Base-by-base conservation (phyloP, 1,139 yeast genomes). In the Entelexis paramagnoliae region DNA sequence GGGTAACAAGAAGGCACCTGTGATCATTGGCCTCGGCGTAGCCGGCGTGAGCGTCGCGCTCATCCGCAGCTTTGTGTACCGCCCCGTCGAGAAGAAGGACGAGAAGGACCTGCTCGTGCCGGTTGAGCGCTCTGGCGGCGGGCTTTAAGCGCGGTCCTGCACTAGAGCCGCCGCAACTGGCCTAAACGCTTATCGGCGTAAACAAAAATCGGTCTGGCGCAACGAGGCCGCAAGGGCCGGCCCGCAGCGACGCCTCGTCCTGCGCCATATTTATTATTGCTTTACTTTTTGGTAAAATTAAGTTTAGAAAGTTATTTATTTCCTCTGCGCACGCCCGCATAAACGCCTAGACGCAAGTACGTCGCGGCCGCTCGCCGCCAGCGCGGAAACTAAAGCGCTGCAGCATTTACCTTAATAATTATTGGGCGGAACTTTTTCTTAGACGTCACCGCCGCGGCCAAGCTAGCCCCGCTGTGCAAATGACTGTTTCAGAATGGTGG, bases 101-200 rank as follows among this genome's bases (percentile, higher is more conserved):
- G 50, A 47, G 49, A 45, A 51, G 30, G 63, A 60, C 55, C 49
- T 58, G 32, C 56, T 58, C 9, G 63, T 60, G 29, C 59, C 63
- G 32, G 63, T 60, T 32, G 63, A 60, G 52, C 59, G 63, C 47
- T 59, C 62, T 26, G 63, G 63, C 30, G 63, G 63, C 16, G 63
- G 63, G 14, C 52, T 60, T 34, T 60, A 50, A 52, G 20, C 2
- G 13, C 17, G 22, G 4, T 30, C 10, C 4, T 19, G 9, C 40
- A 36, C 19, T 36, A 19, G 40, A 8, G 17, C 7, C 29, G 42
- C 19, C 42, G 42, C 20, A 24, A n/a, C 30, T 14, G 30, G 40
- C 40, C 5, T 2, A 34, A 16, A 7, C 38, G 38, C 38, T 34
- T n/a, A n/a, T n/a, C n/a, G 11, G 38, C 38, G 40, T 36, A 19